These are phyloP conservation scores for Marchantia paleacea DNA, from an alignment of 225 moss, liverwort and hornwort species.

Conservation along the genomic window DNA sequence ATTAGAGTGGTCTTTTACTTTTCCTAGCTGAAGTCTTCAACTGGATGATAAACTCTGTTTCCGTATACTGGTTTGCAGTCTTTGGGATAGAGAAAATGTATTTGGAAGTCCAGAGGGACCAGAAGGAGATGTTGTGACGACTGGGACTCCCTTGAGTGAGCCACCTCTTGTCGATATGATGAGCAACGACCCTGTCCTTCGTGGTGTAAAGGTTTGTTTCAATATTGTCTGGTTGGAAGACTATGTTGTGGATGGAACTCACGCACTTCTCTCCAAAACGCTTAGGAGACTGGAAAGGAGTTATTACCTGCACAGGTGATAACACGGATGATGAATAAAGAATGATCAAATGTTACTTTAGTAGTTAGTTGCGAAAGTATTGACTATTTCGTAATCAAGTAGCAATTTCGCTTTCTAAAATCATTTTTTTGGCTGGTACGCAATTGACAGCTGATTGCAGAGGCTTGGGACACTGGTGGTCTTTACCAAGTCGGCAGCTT, in stretches of 20 bases:
- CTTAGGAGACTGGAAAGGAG: neutral
- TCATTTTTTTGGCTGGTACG: neutral
- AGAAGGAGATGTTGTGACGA: constrained; percentile 70
- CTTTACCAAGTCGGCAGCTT: constrained; percentile 90
- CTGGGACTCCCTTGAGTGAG: constrained; percentile 81
- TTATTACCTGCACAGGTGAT: neutral
- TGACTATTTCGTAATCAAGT: no score
- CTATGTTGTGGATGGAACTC: neutral
- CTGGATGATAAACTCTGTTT: no score
- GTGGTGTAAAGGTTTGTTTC: constrained; percentile 65
- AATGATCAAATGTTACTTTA: no score
- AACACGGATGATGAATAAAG: neutral
- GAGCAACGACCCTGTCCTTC: constrained; percentile 83
- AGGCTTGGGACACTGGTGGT: constrained; percentile 89
- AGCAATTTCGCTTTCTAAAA: no score
- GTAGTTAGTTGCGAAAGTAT: neutral
- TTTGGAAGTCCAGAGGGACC: constrained; percentile 60
- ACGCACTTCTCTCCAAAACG: neutral
- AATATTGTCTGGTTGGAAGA: neutral
- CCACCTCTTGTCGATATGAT: constrained; percentile 88
- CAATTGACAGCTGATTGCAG: constrained; percentile 63
- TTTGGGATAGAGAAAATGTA: constrained; percentile 87
- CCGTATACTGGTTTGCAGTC: constrained; percentile 39
- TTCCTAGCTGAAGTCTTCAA: neutral
- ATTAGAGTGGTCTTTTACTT: neutral